A percentile compares a stretch with the other conserved stretches of the same genome.
phyloP scores from a whole-genome alignment of 1,284 basidiomycete species.

The Neotropicomus parvogracilis region DNA sequence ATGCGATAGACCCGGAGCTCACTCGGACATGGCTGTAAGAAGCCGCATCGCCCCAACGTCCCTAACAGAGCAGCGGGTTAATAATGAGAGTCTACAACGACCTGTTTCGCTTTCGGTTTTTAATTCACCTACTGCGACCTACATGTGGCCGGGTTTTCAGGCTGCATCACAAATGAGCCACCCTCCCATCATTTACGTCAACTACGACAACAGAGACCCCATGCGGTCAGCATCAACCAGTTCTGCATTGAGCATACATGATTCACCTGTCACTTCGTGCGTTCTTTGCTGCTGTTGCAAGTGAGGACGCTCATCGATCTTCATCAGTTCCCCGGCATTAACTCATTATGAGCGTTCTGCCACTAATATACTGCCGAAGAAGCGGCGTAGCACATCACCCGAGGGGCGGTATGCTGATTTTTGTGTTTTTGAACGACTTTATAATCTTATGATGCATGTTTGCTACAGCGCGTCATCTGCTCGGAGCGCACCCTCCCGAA shows the following conservation, averaged over 20 bases:
- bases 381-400: constrained; percentile 34
- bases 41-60: constrained; percentile 26
- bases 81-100: constrained; percentile 30
- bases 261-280: constrained; percentile 31
- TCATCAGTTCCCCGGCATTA: constrained; percentile 30
- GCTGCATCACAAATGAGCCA: constrained; percentile 37
- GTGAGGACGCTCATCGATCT: constrained; percentile 18
- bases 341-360: constrained; percentile 26
- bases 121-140: constrained; percentile 40
- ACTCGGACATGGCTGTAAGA: constrained; percentile 18
- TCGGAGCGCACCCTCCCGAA: constrained; percentile 17
- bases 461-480: constrained; percentile 15
- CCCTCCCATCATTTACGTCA: constrained; percentile 38
- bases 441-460: constrained; percentile 12
- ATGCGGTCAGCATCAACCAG: constrained; percentile 33
- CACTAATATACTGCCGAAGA: constrained; percentile 32
- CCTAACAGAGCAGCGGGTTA: constrained; percentile 19
- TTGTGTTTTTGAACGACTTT: background rate
- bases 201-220: constrained; percentile 34
- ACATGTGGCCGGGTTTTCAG: constrained; percentile 39
- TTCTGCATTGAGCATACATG: constrained; percentile 28
- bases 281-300: constrained; percentile 20
- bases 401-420: constrained; percentile 25
- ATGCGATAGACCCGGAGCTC: constrained; percentile 16
- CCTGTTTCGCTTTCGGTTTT: constrained; percentile 36